Conservation (phyloP, 352 stramenopile species). For the Pythium phragmitis region DNA sequence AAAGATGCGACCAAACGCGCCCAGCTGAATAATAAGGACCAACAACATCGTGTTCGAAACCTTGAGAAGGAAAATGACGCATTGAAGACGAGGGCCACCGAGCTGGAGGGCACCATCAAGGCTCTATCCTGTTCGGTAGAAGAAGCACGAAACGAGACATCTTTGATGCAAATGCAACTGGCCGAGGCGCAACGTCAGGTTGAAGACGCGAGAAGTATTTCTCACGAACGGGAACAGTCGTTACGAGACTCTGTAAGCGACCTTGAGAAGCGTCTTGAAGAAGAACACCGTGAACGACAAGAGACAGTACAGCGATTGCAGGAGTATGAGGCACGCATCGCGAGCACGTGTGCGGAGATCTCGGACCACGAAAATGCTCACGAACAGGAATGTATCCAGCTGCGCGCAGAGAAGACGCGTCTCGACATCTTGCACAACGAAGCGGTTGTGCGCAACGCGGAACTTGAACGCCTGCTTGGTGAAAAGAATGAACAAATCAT, state of each 20-base stretch:
- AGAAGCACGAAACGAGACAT: background rate
- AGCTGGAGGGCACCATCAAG: background rate
- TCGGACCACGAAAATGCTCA: constrained; percentile 64
- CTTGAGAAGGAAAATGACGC: constrained; percentile 7
- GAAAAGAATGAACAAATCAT: constrained; percentile 78
- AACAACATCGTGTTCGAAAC: background rate
- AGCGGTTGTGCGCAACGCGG: constrained; percentile 46
- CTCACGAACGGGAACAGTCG: background rate
- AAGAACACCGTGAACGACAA: constrained; percentile 53
- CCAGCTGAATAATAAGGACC: background rate
- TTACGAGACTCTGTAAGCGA: constrained; percentile 3
- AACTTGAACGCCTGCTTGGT: constrained; percentile 51
- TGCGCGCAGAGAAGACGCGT: constrained; percentile 36
- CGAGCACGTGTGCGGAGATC: constrained; percentile 68
- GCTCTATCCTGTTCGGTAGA: background rate
- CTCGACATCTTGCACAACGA: constrained; percentile 46
- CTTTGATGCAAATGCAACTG: background rate
- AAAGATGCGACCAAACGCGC: background rate
- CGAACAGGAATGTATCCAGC: constrained; percentile 48
- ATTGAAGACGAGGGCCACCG: background rate
- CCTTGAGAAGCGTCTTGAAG: constrained; percentile 38
- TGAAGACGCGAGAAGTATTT: background rate
- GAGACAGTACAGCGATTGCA: constrained; percentile 66
- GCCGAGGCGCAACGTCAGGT: background rate
- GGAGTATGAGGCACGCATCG: constrained; percentile 73